Evolutionary conservation across 176 grass and related monocot genomes (phyloP).

Genomic region (Chloris gayana): DNA sequence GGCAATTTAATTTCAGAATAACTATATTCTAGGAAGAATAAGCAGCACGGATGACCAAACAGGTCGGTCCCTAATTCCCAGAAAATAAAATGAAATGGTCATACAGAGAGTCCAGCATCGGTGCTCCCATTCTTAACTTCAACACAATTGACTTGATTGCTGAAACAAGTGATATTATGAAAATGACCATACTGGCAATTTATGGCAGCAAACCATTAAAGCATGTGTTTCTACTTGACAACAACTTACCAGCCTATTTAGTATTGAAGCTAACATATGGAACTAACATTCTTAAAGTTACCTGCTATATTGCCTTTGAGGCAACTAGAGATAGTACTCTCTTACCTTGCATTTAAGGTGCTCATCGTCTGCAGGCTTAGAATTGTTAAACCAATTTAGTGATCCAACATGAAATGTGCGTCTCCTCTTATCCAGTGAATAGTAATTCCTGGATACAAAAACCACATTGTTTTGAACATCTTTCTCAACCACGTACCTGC

Average conservation of each 20-base stretch:
- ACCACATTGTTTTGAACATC: conserved; percentile 88
- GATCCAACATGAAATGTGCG: conserved; percentile 77
- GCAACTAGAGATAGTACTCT: not conserved
- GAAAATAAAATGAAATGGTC: not conserved
- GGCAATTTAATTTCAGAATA: not conserved
- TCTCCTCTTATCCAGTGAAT: conserved; percentile 83
- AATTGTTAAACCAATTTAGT: conserved; percentile 74
- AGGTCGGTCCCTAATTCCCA: not conserved
- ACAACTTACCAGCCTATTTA: not conserved
- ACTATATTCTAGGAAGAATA: not conserved
- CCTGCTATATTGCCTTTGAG: not conserved
- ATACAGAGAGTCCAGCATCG: conserved; percentile 1
- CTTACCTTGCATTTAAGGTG: conserved; percentile 88
- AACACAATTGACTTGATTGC: not conserved
- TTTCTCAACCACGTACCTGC: conserved; percentile 94
- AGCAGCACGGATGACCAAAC: not conserved
- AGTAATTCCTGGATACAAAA: conserved; percentile 95
- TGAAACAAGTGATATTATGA: not conserved
- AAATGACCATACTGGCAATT: not conserved
- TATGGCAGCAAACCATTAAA: not conserved
- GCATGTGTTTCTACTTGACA: not conserved
- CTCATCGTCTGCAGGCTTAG: conserved; percentile 45
- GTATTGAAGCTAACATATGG: not conserved
- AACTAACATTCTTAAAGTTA: too few species aligned
- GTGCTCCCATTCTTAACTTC: not conserved